Percentiles rank a stretch among this genome's conserved stretches.
Evolutionary conservation across 2,329 filamentous ascomycete genomes (phyloP).

Genomic region (Clonostachys rosea): DNA sequence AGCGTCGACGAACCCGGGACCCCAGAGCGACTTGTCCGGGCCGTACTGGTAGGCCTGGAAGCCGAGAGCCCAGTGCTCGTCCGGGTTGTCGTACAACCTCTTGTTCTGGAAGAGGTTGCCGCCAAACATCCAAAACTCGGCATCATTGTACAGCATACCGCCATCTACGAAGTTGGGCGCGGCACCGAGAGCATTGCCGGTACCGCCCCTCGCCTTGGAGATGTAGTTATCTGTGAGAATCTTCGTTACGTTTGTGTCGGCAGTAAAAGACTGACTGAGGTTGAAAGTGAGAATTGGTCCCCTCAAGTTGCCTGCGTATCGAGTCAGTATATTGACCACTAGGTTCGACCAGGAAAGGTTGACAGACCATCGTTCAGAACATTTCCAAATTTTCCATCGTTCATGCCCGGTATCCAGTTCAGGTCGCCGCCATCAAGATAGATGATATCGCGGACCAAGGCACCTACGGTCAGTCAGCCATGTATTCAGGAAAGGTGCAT

Average conservation of each 20-base stretch:
- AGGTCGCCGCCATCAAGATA: conserved; percentile 62
- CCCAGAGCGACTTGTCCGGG: conserved; percentile 31
- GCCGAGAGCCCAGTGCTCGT: conserved; percentile 33
- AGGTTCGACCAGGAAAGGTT: conserved; percentile 1
- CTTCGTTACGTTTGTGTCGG: conserved; percentile 42
- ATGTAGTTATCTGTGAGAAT: conserved; percentile 38
- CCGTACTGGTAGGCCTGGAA: conserved; percentile 54
- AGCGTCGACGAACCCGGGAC: conserved; percentile 31
- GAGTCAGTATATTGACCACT: no score
- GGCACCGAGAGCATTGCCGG: conserved; percentile 45
- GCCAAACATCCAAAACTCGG: conserved; percentile 61
- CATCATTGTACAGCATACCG: conserved; percentile 59
- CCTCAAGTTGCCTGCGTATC: conserved; percentile 38
- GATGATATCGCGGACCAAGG: conserved; percentile 54
- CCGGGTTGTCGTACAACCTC: conserved; percentile 26
- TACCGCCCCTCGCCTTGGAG: conserved; percentile 39
- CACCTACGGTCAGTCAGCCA: conserved; percentile 33
- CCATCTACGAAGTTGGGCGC: conserved; percentile 58
- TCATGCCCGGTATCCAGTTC: conserved; percentile 44
- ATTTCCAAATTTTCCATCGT: conserved; percentile 28
- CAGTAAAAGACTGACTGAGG: conserved; percentile 51
- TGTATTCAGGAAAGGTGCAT: background rate
- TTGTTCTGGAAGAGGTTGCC: conserved; percentile 38
- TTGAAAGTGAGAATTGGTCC: conserved; percentile 54
- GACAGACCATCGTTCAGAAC: background rate